phyloP scores from a whole-genome alignment of 2,329 filamentous ascomycete species.

The Colletotrichum brevisporum region DNA sequence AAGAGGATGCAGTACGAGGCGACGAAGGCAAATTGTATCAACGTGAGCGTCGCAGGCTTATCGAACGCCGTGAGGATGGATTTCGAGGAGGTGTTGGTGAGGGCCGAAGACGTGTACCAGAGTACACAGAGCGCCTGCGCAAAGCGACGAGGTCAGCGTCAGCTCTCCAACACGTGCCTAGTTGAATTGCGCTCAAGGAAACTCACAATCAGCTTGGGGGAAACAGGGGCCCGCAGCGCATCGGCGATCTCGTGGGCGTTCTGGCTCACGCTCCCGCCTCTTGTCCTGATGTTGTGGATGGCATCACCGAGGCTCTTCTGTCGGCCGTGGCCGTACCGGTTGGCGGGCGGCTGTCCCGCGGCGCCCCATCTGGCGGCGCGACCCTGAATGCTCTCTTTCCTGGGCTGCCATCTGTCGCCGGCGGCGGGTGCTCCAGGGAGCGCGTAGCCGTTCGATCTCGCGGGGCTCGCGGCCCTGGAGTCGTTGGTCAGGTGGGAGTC shows the following conservation, averaged over 20 bases:
- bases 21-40: conserved; percentile 95
- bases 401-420: conserved; percentile 73
- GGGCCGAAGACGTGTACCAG: conserved; percentile 95
- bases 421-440: conserved; percentile 45
- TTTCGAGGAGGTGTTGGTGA: conserved; percentile 98
- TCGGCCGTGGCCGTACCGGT: conserved; percentile 68
- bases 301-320: conserved; percentile 93
- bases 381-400: conserved; percentile 68
- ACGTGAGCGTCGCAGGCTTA: conserved; percentile 90
- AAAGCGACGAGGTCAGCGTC: conserved; percentile 27
- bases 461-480: conserved; percentile 41
- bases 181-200: conserved; percentile 43
- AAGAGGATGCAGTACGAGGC: conserved; percentile 87
- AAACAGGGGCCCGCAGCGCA: conserved; percentile 90
- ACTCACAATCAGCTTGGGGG: conserved; percentile 85
- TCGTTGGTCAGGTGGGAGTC: conserved; percentile 53
- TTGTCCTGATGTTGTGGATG: conserved; percentile 83
- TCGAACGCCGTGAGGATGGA: conserved; percentile 93
- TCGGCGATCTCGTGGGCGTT: conserved; percentile 95
- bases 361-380: conserved; percentile 48
- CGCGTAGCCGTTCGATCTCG: conserved; percentile 48
- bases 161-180: background rate
- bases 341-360: conserved; percentile 36
- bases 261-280: conserved; percentile 88
- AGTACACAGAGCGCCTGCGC: conserved; percentile 83